Evolutionary conservation across 257 asterid species (phyloP).

Genomic region (Leonotis leonurus): DNA sequence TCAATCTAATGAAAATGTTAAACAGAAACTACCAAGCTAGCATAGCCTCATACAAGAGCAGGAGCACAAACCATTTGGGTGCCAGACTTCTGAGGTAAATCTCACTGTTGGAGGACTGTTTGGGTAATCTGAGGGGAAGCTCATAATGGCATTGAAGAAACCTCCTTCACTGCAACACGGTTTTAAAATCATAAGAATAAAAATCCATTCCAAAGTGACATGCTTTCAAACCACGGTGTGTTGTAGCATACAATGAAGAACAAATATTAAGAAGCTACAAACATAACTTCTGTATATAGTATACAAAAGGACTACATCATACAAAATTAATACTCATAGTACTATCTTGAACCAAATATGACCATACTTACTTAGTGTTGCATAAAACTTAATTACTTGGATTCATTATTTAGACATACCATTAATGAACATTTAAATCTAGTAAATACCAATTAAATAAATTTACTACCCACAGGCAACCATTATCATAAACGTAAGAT

Average conservation of each 20-base stretch:
- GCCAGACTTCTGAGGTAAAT: constrained; percentile 96
- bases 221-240: neutral
- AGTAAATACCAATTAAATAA: neutral
- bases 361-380: neutral
- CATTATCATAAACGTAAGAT: neutral
- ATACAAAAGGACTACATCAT: neutral
- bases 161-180: constrained; percentile 86
- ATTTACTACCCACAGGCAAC: neutral
- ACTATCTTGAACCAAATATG: neutral
- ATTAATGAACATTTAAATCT: no score
- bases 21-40: neutral
- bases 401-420: no score
- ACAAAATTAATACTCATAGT: no score
- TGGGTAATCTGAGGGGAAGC: constrained; percentile 83
- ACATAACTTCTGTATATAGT: neutral
- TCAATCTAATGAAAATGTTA: constrained; percentile 14
- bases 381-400: no score
- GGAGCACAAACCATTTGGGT: constrained; percentile 80
- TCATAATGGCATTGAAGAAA: constrained; percentile 95
- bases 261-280: no score
- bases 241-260: no score
- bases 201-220: neutral
- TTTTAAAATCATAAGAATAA: constrained; percentile 18
- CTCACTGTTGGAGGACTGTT: constrained; percentile 93
- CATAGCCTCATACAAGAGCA: neutral